Evolutionary conservation across 139 green algal species (phyloP), one percentile per base, ranked within the genome.

Genomic region (Bryopsis sp.): DNA sequence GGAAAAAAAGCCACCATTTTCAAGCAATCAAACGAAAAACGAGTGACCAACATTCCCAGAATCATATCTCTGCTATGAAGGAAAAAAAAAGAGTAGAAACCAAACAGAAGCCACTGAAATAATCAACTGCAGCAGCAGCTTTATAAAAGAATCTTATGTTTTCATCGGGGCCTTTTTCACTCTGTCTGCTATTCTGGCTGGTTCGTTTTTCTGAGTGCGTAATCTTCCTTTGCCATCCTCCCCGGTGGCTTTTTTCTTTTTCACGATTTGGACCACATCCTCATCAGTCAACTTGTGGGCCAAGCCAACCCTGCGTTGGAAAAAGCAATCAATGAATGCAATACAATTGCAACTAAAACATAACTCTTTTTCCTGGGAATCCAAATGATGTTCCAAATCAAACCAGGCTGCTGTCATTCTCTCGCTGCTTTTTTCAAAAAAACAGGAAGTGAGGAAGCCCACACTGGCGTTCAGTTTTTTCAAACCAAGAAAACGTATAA

Each of bases 91-190:
- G n/a, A n/a, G n/a, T n/a, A n/a, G n/a, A n/a, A n/a, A n/a, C n/a
- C n/a, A n/a, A n/a, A n/a, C n/a, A n/a, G n/a, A n/a, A n/a, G n/a
- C n/a, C n/a, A n/a, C n/a, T n/a, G n/a, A n/a, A n/a, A n/a, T n/a
- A n/a, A n/a, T n/a, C n/a, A n/a, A n/a, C n/a, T n/a, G n/a, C n/a
- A n/a, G n/a, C n/a, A n/a, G n/a, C n/a, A n/a, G n/a, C n/a, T n/a
- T n/a, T n/a, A n/a, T n/a, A n/a, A n/a, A n/a, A n/a, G n/a, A n/a
- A n/a, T n/a, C n/a, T 87, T 66, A 97, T 1, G 89, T 94, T 71
- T 98, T 98, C 31, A 98, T 83, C 5, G 90, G 79, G 2, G 87
- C 78, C 78, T 98, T 97, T 83, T 99, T 99, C 70, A 93, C 90
- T 2, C 92, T 74, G 74, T 99, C 93, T 32, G 85, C 85, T 72